Base-by-base conservation (phyloP, 352 stramenopile genomes). In the Globisporangium solare region DNA sequence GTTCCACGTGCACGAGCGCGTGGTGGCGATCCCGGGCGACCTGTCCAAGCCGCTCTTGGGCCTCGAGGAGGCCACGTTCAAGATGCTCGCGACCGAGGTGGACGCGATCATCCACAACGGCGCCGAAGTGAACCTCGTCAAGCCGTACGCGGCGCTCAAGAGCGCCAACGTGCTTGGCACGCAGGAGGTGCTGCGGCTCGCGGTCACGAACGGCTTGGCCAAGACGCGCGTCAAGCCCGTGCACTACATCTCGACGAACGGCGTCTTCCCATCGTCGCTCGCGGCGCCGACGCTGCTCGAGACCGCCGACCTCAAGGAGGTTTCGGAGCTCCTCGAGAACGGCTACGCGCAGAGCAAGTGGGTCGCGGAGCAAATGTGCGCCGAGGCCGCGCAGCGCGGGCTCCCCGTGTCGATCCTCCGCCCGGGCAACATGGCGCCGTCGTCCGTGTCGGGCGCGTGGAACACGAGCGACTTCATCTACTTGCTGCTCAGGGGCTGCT, bases 81-180 rank as follows among this genome's bases (percentile, higher is more conserved):
- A 95, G 63, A 80, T 83, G 64, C 61, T 97, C 17, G 80, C 84
- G 18, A 86, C 74, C n/a, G 85, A 92, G 40, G 76, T 96, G 32
- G 89, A 97, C 50, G 85, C 86, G 17, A 94, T 97, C 53, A 60
- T 97, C 56, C 91, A 97, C 66, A 97, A 95, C 64, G 91, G 84
- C 20, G 91, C 91, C n/a, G 76, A 96, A 42, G 91, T 97, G 17
- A 96, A 95, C 60, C 65, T 97, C n/a, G 89, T 95, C 18, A 94
- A 96, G 57, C 83, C 88, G 12, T 97, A 96, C 59, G 76, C 94
- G 37, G 65, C 76, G 18, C 70, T 97, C 35, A 93, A 92, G 59
- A 79, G 83, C 39, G 78, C 86, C 17, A 97, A 97, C 66, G 91
- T 97, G 32, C 69, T 96, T 6, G 91, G 86, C 20, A 97, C 91